Evolutionary conservation across 2,329 filamentous ascomycete species (phyloP).

Genomic region (Penicillium sp.): DNA sequence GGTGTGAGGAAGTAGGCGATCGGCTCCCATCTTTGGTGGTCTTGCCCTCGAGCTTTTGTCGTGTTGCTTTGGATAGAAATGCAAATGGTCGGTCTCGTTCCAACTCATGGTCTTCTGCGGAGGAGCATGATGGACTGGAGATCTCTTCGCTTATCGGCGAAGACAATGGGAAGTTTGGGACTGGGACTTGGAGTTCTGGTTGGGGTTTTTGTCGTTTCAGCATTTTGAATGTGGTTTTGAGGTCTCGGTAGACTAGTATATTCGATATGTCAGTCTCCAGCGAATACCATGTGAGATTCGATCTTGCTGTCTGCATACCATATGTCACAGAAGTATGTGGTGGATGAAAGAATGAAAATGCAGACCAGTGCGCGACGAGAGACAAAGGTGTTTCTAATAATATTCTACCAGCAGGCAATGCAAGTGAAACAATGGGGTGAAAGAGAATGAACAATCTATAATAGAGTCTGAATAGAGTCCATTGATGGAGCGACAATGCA

Average conservation of each 20-base stretch:
- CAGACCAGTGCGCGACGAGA: not conserved
- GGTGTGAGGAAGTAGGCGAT: conserved; percentile 4
- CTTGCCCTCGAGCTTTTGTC: conserved; percentile 18
- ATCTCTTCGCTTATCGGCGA: conserved; percentile 47
- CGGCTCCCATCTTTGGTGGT: conserved; percentile 8
- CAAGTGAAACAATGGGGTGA: conserved; percentile 20
- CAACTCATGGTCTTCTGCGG: conserved; percentile 29
- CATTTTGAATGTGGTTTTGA: conserved; percentile 18
- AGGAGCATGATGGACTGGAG: conserved; percentile 38
- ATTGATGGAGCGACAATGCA: not conserved
- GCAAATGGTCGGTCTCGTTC: conserved; percentile 32
- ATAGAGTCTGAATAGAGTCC: not conserved
- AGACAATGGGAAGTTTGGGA: conserved; percentile 43
- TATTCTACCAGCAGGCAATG: conserved; percentile 10
- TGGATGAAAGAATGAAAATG: not conserved
- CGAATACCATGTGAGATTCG: not conserved
- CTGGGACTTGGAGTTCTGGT: conserved; percentile 31
- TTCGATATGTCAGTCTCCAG: not conserved
- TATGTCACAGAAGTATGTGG: not conserved
- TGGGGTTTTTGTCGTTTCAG: conserved; percentile 24
- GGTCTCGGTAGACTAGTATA: not conserved
- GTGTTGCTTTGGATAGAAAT: conserved; percentile 29
- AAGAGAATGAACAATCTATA: conserved; percentile 11
- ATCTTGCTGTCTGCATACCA: conserved; percentile 4
- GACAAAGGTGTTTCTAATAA: conserved; percentile 15